Base-by-base conservation (phyloP, 768 basidiomycete species). In the Mycena rebaudengoi region DNA sequence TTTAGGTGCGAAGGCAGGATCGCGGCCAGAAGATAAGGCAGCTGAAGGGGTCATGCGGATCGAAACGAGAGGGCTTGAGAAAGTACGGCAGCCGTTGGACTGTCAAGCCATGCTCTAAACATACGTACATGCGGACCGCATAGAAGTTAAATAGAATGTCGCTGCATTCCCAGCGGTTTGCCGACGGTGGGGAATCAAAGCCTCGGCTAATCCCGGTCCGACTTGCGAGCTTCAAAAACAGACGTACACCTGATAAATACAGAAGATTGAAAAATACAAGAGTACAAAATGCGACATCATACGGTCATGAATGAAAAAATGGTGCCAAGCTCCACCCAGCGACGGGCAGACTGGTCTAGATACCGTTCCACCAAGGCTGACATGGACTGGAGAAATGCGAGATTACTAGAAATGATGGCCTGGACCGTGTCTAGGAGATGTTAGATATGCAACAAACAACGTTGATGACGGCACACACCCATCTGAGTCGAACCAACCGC, bases 271-370 rank as follows among this genome's bases (percentile, higher is more conserved):
- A 23, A 37, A 30, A 5, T 37, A 62, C 41, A 54, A 32, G 48
- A n/a, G 8, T 50, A 63, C 26, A 45, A 32, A 14, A 60, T 10
- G 45, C 26, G 20, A 56, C 11, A 13, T 76, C 72, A 90, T 49
- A 88, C 29, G 68, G 86, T 91, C 88, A 96, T 91, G 72, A 88
- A 91, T 29, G 91, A 88, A 78, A 99, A 99, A 53, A 99, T 78
- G 5, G 81, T 71, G 35, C 82, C 80, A 68, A 99, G 83, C 68
- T 94, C 88, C 18, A 99, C 94, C 91, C 94, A 99, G 60, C 94
- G 86, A 66, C 96, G 83, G 35, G 94, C 96, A 75, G 91, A 95
- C 72, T 89, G 87, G 64, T 93, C 83, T n/a, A 98, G 83, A 72
- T 98, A 94, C 71, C 87, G 90, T 60, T 92, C 83, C 0, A 93